A percentile compares a stretch with the other conserved stretches of the same genome.
phyloP scores from a whole-genome alignment of 495 filamentous ascomycete species.

The Opeltia flavorubescens region DNA sequence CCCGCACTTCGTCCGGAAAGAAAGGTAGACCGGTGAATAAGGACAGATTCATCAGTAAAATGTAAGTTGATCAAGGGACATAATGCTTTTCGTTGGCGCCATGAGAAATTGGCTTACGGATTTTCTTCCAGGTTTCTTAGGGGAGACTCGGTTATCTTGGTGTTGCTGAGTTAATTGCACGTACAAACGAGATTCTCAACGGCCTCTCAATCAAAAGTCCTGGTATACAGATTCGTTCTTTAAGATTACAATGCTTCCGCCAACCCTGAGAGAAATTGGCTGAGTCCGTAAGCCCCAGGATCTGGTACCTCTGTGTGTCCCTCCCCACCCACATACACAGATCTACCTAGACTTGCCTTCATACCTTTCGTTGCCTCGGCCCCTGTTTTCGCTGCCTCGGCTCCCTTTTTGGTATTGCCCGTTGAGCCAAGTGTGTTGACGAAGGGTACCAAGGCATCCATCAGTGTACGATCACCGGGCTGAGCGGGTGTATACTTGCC shows the following conservation, averaged over 20 bases:
- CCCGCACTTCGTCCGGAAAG: constrained; percentile 56
- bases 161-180: constrained; percentile 58
- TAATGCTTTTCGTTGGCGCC: constrained; percentile 2
- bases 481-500: constrained; percentile 80
- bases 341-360: constrained; percentile 74
- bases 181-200: constrained; percentile 1
- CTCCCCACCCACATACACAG: constrained; percentile 84
- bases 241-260: constrained; percentile 41
- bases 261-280: constrained; percentile 65
- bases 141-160: constrained; percentile 87
- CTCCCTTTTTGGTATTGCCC: constrained; percentile 52
- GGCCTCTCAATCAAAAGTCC: neutral
- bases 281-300: constrained; percentile 78
- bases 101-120: neutral
- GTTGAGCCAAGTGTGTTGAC: constrained; percentile 51
- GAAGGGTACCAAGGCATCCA: constrained; percentile 86
- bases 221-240: too few species aligned
- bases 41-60: constrained; percentile 96
- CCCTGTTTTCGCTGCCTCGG: constrained; percentile 57
- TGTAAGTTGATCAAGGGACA: constrained; percentile 41
- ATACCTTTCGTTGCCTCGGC: constrained; percentile 81
- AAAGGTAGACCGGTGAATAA: constrained; percentile 90
- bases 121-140: constrained; percentile 60
- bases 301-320: constrained; percentile 69
- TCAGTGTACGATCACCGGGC: constrained; percentile 75